Conservation (phyloP, 192 early-diverging fungal genomes). For the Podila minutissima region DNA sequence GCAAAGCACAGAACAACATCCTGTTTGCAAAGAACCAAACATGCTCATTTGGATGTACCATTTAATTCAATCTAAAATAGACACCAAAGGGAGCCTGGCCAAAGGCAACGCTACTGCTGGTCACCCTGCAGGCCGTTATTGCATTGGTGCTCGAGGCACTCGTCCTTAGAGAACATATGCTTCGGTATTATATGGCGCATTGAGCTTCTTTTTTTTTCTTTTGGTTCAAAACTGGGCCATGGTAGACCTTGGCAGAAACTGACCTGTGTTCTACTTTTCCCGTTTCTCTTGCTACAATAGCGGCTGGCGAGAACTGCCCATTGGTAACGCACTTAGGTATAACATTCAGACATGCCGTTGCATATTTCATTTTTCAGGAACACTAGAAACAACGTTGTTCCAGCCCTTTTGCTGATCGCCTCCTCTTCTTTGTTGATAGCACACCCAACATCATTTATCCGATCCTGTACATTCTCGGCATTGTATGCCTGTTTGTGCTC, state of each 20-base stretch:
- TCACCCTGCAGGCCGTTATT: slow-evolving; percentile 19
- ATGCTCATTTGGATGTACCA: not conserved
- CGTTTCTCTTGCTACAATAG: not conserved
- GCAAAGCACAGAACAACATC: not conserved
- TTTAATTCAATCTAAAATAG: slow-evolving; percentile 1
- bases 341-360: not conserved
- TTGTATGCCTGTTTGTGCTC: slow-evolving; percentile 34
- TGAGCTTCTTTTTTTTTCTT: no score
- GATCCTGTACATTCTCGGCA: slow-evolving; percentile 34
- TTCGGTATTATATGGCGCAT: not conserved
- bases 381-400: not conserved
- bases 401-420: not conserved
- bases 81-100: slow-evolving; percentile 32
- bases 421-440: slow-evolving; percentile 3
- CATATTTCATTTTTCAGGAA: not conserved
- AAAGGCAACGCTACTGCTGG: slow-evolving; percentile 21
- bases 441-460: slow-evolving; percentile 44
- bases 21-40: not conserved
- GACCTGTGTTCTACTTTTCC: not conserved
- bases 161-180: slow-evolving; percentile 30
- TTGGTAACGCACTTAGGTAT: not conserved
- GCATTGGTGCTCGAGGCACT: slow-evolving; percentile 22
- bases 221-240: no score
- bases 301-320: not conserved
- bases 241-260: not conserved